phyloP scores from a whole-genome alignment of 768 basidiomycete species.

The Galerina sulciceps region DNA sequence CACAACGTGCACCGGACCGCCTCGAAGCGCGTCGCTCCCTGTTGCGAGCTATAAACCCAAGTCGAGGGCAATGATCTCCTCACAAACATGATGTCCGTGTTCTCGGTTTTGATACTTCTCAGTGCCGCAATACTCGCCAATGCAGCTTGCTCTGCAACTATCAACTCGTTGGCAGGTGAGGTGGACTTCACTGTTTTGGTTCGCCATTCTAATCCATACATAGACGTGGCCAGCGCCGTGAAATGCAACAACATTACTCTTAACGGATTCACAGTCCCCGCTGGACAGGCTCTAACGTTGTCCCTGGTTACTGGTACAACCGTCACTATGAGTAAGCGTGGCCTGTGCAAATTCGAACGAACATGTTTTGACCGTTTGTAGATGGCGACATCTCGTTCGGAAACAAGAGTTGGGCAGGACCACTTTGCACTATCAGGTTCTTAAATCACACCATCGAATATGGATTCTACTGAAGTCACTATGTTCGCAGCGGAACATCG shows the following conservation, averaged over 20 bases:
- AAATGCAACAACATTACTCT: slow-evolving; percentile 63
- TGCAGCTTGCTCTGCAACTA: slow-evolving; percentile 51
- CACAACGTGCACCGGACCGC: background rate
- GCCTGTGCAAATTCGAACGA: background rate
- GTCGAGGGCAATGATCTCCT: background rate
- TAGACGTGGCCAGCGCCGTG: slow-evolving; percentile 28
- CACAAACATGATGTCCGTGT: slow-evolving; percentile 15
- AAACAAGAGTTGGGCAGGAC: slow-evolving; percentile 54
- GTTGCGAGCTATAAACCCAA: background rate
- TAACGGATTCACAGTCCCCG: slow-evolving; percentile 59
- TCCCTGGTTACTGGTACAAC: slow-evolving; percentile 50
- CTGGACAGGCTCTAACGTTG: slow-evolving; percentile 53
- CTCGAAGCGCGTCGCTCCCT: background rate
- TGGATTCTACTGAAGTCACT: too few relatives aligned
- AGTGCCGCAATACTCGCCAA: slow-evolving; percentile 17
- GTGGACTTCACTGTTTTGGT: background rate
- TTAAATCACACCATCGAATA: background rate
- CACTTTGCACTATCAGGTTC: slow-evolving; percentile 56
- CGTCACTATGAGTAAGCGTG: slow-evolving; percentile 57
- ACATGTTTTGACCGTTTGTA: slow-evolving; percentile 21
- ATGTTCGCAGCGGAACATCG: slow-evolving; percentile 42
- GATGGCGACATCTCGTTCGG: slow-evolving; percentile 67
- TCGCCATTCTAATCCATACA: too few relatives aligned
- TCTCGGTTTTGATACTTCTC: slow-evolving; percentile 16
- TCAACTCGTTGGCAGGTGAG: slow-evolving; percentile 49